phyloP scores from a whole-genome alignment of 176 grass and related monocot species.

The Zoysia pacifica region DNA sequence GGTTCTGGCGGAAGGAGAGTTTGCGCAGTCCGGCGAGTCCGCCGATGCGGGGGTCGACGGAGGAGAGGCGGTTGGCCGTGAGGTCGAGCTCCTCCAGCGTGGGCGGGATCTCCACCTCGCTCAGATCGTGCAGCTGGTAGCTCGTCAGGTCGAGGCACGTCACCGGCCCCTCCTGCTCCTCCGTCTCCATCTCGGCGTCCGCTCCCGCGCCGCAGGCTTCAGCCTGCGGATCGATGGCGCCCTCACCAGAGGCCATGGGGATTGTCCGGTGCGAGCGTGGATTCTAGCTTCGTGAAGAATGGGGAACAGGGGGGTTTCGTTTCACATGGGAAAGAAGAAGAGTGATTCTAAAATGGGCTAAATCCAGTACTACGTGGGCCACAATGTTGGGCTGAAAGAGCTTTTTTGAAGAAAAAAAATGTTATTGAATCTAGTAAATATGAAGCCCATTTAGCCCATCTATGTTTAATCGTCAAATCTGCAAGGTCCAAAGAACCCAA shows the following conservation, averaged over 20 bases:
- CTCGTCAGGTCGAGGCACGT: slow-evolving; percentile 77
- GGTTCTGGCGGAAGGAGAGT: slow-evolving; percentile 85
- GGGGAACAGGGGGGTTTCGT: not conserved
- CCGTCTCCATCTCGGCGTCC: slow-evolving; percentile 39
- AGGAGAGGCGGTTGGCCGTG: slow-evolving; percentile 77
- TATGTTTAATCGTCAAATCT: not conserved
- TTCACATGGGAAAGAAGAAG: not conserved
- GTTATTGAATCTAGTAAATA: not conserved
- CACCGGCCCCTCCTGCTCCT: slow-evolving; percentile 32
- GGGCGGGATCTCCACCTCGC: slow-evolving; percentile 76
- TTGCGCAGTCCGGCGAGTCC: slow-evolving; percentile 63
- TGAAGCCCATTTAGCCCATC: not conserved
- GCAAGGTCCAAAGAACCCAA: slow-evolving; percentile 40
- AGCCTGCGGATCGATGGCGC: slow-evolving; percentile 3
- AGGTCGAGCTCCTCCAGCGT: slow-evolving; percentile 91
- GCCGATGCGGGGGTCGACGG: slow-evolving; percentile 67
- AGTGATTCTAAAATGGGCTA: not conserved
- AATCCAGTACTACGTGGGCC: not conserved
- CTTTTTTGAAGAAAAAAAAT: too few relatives aligned
- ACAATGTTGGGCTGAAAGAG: not conserved
- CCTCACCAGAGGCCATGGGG: slow-evolving; percentile 37
- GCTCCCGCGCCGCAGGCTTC: not conserved
- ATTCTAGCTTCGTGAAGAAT: slow-evolving; percentile 21
- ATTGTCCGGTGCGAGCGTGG: slow-evolving; percentile 9
- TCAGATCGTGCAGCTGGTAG: slow-evolving; percentile 87